Conservation (phyloP, 495 filamentous ascomycete genomes). For the Penicillium riverlandense region DNA sequence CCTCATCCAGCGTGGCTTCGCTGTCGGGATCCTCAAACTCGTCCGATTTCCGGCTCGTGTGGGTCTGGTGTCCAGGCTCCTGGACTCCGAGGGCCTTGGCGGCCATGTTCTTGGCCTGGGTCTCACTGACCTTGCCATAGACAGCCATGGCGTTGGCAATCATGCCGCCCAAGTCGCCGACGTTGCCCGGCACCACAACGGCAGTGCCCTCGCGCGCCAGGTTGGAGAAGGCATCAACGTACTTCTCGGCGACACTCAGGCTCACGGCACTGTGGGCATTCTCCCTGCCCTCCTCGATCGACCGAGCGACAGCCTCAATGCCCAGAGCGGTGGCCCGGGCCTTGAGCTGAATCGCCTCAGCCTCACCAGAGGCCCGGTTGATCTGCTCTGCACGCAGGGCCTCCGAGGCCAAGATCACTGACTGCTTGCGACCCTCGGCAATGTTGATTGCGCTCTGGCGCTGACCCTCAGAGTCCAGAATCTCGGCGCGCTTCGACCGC, state of each 20-base stretch:
- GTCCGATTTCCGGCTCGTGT: slow-evolving; percentile 7
- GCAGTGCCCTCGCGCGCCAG: slow-evolving; percentile 90
- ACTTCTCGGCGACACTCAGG: slow-evolving; percentile 90
- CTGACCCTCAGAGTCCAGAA: slow-evolving; percentile 92
- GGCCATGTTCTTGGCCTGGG: slow-evolving; percentile 66
- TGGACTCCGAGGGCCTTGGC: slow-evolving; percentile 38
- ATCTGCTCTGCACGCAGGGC: slow-evolving; percentile 86
- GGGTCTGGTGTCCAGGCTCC: neutral
- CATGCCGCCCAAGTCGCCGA: slow-evolving; percentile 96
- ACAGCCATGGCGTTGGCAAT: slow-evolving; percentile 94
- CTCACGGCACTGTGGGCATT: slow-evolving; percentile 76
- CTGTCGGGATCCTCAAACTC: slow-evolving; percentile 1
- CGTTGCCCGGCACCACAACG: slow-evolving; percentile 91
- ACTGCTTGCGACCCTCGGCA: slow-evolving; percentile 93
- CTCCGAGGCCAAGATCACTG: slow-evolving; percentile 90
- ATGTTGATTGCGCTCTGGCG: slow-evolving; percentile 97
- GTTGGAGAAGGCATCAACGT: slow-evolving; percentile 89
- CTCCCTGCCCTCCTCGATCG: slow-evolving; percentile 62
- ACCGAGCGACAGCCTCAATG: slow-evolving; percentile 73
- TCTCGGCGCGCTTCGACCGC: slow-evolving; percentile 93
- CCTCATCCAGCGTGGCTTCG: slow-evolving; percentile 7
- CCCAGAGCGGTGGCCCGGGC: slow-evolving; percentile 81
- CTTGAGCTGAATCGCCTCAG: slow-evolving; percentile 81
- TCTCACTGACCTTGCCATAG: slow-evolving; percentile 85
- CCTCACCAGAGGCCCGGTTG: slow-evolving; percentile 85